Evolutionary conservation across 345 rosid species (phyloP).

Genomic region (Eucalyptus rudis): DNA sequence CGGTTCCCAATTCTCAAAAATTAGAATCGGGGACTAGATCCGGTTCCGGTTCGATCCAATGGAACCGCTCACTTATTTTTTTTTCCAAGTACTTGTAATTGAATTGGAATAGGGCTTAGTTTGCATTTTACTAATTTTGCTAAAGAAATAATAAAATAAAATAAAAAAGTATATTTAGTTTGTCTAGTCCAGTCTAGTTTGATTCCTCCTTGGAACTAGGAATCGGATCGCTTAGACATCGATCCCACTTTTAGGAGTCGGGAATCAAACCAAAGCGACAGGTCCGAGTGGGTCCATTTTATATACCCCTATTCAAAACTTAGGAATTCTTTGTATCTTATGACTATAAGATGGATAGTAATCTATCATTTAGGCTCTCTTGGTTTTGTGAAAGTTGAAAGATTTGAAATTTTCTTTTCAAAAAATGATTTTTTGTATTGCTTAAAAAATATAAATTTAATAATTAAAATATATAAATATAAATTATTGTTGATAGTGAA

Average conservation of each 20-base stretch:
- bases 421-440: fast-evolving
- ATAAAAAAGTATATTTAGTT: no score
- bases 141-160: no score
- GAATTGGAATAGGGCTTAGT: fast-evolving
- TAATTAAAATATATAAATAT: no score
- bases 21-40: fast-evolving
- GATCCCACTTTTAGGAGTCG: fast-evolving
- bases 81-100: no score
- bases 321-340: background rate
- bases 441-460: no score
- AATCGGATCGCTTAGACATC: fast-evolving
- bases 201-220: fast-evolving
- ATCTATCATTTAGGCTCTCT: background rate
- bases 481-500: fast-evolving
- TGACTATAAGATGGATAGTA: background rate
- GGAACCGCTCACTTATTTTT: no score
- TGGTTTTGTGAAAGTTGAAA: background rate
- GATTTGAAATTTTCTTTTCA: no score
- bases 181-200: fast-evolving
- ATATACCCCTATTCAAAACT: fast-evolving
- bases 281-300: fast-evolving
- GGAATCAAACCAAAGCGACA: fast-evolving
- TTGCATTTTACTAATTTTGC: no score
- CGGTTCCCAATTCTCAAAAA: fast-evolving
- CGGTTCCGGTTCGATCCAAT: fast-evolving